Conservation (phyloP, 1,284 basidiomycete genomes). For the Kwoniella shivajii region DNA sequence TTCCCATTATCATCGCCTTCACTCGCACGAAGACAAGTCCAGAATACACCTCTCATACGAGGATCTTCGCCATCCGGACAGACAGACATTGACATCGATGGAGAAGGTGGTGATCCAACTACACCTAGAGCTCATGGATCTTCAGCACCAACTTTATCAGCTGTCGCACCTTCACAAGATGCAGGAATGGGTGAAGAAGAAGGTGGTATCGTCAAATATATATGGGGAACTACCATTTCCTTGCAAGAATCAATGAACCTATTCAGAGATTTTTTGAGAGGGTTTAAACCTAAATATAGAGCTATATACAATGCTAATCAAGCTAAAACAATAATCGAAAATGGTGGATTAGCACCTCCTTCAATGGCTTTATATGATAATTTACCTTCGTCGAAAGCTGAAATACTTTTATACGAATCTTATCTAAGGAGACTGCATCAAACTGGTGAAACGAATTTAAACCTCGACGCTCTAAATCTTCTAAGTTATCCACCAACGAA, state of each 20-base stretch:
- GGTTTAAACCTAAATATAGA: slow-evolving; percentile 94
- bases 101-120: slow-evolving; percentile 59
- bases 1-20: slow-evolving; percentile 65
- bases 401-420: slow-evolving; percentile 73
- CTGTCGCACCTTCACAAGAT: slow-evolving; percentile 56
- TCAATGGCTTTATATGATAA: slow-evolving; percentile 51
- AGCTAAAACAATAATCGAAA: slow-evolving; percentile 40
- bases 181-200: slow-evolving; percentile 30
- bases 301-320: slow-evolving; percentile 63
- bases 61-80: slow-evolving; percentile 23
- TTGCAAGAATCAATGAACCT: slow-evolving; percentile 86
- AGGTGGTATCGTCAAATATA: slow-evolving; percentile 76
- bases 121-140: slow-evolving; percentile 51
- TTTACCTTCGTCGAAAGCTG: slow-evolving; percentile 66
- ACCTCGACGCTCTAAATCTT: slow-evolving; percentile 88
- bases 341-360: slow-evolving; percentile 41
- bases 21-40: slow-evolving; percentile 35
- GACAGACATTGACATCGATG: slow-evolving; percentile 43
- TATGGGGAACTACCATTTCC: slow-evolving; percentile 96
- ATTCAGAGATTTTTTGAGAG: slow-evolving; percentile 84
- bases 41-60: slow-evolving; percentile 7
- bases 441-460: slow-evolving; percentile 88
- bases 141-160: slow-evolving; percentile 65
- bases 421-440: slow-evolving; percentile 85
- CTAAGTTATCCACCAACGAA: slow-evolving; percentile 81